Evolutionary conservation across 306 rosid genomes (phyloP).

Genomic region (Hylodesmum podocarpum): DNA sequence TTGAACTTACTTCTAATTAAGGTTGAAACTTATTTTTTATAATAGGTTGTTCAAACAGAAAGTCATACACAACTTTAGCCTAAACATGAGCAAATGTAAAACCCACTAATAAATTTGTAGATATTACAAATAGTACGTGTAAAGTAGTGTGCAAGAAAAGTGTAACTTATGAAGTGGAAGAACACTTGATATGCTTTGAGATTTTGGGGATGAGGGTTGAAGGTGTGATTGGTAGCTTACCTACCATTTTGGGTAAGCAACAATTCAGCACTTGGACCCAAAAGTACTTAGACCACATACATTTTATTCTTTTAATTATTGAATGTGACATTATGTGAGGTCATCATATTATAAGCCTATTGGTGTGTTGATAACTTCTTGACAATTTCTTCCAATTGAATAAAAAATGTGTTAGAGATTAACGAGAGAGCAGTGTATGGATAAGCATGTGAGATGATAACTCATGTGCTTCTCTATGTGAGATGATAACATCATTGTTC

Average conservation of each 20-base stretch:
- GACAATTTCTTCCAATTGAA: background rate
- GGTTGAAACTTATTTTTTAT: too few species aligned
- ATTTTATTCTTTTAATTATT: background rate
- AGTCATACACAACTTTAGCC: too few species aligned
- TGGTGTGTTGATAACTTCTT: background rate
- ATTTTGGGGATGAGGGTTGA: background rate
- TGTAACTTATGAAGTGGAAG: background rate
- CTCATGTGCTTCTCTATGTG: background rate
- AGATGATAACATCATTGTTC: background rate
- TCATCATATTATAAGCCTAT: background rate
- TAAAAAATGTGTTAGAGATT: background rate
- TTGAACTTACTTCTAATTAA: too few species aligned
- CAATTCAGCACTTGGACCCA: background rate
- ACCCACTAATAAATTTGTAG: background rate
- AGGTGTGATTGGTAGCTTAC: conserved; percentile 3
- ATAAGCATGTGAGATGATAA: conserved; percentile 9
- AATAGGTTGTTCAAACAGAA: too few species aligned
- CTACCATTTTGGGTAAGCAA: conserved; percentile 6
- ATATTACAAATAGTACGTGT: background rate
- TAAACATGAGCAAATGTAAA: too few species aligned
- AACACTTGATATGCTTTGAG: background rate
- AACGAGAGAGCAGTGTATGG: background rate
- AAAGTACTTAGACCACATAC: background rate
- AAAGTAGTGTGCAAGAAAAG: background rate
- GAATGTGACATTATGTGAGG: background rate